Conservation (phyloP, 352 stramenopile genomes). For the Globisporangium megalacanthum region DNA sequence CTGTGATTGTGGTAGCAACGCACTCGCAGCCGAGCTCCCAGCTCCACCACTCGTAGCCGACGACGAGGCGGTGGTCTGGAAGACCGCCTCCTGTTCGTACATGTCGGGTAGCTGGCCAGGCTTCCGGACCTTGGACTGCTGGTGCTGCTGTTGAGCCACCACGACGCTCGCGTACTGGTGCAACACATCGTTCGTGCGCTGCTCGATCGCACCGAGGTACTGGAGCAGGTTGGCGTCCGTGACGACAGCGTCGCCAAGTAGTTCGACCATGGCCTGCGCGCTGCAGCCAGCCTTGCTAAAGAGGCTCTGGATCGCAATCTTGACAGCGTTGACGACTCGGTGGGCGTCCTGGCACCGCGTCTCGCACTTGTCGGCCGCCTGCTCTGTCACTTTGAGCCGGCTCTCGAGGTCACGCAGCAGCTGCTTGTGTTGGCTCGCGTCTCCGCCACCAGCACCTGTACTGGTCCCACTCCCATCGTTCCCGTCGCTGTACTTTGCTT, state of each 20-base stretch:
- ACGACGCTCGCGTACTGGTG: constrained; percentile 72
- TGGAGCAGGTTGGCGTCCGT: constrained; percentile 95
- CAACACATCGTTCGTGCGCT: constrained; percentile 92
- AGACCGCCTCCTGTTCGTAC: constrained; percentile 38
- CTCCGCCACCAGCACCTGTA: constrained; percentile 31
- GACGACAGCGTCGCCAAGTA: constrained; percentile 81
- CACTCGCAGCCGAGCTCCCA: too few relatives aligned
- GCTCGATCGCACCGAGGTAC: constrained; percentile 93
- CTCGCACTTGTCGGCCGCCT: constrained; percentile 88
- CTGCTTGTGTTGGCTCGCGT: constrained; percentile 88
- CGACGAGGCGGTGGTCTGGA: constrained; percentile 20
- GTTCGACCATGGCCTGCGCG: constrained; percentile 73
- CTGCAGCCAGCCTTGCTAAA: constrained; percentile 85
- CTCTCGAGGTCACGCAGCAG: constrained; percentile 85
- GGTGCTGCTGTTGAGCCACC: constrained; percentile 37
- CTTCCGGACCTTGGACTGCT: constrained; percentile 26
- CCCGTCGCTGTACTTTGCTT: constrained; percentile 82
- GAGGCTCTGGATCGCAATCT: constrained; percentile 68
- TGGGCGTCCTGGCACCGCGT: constrained; percentile 84
- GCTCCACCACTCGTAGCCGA: too few relatives aligned
- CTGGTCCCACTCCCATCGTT: constrained; percentile 4
- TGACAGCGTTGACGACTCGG: constrained; percentile 88
- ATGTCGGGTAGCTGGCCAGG: constrained; percentile 13
- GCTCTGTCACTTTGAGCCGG: constrained; percentile 70
- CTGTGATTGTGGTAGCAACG: background rate